Evolutionary conservation across 352 stramenopile genomes (phyloP), one percentile per base, ranked within the genome.

Genomic region (Albugo candida): DNA sequence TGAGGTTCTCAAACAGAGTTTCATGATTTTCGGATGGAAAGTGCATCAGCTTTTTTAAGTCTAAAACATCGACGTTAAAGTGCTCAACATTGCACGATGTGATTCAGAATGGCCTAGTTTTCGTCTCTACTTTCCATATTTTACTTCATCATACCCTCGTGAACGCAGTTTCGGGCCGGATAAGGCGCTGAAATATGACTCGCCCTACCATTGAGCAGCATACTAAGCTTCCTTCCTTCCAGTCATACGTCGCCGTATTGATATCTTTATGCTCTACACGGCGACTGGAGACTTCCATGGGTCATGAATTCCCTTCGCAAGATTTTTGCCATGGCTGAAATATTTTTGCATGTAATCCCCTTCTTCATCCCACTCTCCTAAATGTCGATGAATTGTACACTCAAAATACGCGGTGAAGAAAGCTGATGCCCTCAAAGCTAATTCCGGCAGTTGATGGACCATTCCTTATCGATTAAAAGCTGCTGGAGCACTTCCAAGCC

Each of bases 371-470:
- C 83, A 97, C 63, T 98, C 97, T 97, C 20, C 80, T 82, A 54
- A 96, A 96, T 1, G 81, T 77, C 42, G 87, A 79, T 1, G 92
- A 91, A 5, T 71, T 95, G 49, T 98, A 98, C 51, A 95, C 94
- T 44, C 93, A 81, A 58, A 97, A 65, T 98, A 98, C 46, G 96
- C 93, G 43, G 94, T 93, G 58, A 98, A 98, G 67, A 96, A 97
- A 13, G 81, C 84, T 37, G 75, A 93, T 49, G 71, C 89, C 35
- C 72, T 94, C 95, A 97, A 42, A 95, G 73, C 93, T 94, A 98
- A 57, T 98, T 99, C 62, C 93, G 95, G 27, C 79, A 87, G 67
- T 99, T 98, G 50, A 99, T 72, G 35, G 74, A 81, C 76, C 92
- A 98, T 65, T 99, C 93, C 17, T 94, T 82, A 67, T 99, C 95